phyloP scores from a whole-genome alignment of 1,284 basidiomycete genomes.

The Austroboletus niveus region DNA sequence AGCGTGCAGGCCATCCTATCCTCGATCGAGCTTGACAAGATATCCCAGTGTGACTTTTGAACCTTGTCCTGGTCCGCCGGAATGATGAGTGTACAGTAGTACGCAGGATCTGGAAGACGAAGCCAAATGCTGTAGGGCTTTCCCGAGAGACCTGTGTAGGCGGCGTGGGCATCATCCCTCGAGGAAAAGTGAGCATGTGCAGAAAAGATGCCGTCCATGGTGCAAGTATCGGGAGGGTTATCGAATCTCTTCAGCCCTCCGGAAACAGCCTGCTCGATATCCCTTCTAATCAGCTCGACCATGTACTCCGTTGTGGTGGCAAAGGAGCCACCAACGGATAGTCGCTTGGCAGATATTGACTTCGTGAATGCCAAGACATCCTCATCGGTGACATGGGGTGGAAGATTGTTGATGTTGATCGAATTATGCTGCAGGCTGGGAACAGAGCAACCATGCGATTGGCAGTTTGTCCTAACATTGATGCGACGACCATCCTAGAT shows the following conservation, averaged over 20 bases:
- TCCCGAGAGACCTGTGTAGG: constrained; percentile 31
- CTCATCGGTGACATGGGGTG: constrained; percentile 16
- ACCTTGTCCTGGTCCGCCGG: constrained; percentile 47
- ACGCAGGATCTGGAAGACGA: constrained; percentile 42
- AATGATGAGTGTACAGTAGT: constrained; percentile 44
- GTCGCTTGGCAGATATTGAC: constrained; percentile 22
- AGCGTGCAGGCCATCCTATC: constrained; percentile 32
- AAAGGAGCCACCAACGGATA: constrained; percentile 5
- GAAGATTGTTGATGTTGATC: constrained; percentile 32
- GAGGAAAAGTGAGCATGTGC: constrained; percentile 43
- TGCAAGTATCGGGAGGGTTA: constrained; percentile 12
- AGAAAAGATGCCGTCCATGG: constrained; percentile 27
- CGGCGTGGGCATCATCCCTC: constrained; percentile 46
- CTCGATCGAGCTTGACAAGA: constrained; percentile 35
- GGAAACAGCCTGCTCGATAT: constrained; percentile 20
- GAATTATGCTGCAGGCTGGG: constrained; percentile 32
- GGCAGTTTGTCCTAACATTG: constrained; percentile 39
- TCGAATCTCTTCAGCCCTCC: constrained; percentile 19
- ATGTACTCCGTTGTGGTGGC: constrained; percentile 8
- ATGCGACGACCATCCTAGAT: constrained; percentile 40
- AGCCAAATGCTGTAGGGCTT: constrained; percentile 35
- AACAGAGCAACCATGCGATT: no score
- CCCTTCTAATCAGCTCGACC: constrained; percentile 11
- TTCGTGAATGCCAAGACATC: constrained; percentile 20
- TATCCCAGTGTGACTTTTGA: constrained; percentile 48